Conservation (phyloP, 2,329 filamentous ascomycete genomes). For the Talaromyces pinophilus region DNA sequence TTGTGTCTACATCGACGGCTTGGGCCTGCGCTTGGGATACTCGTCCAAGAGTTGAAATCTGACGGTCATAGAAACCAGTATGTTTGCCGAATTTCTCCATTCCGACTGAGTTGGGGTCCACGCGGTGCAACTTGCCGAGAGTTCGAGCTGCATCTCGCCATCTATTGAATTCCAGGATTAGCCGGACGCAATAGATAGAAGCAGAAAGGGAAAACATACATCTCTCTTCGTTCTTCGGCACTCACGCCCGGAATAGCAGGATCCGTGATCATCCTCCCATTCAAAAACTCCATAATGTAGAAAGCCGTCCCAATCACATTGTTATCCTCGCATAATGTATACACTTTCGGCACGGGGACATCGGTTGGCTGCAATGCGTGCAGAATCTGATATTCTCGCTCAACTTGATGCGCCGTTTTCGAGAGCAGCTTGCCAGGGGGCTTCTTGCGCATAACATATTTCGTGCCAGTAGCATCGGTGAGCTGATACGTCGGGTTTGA, state of each 20-base stretch:
- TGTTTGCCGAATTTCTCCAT: slow-evolving; percentile 72
- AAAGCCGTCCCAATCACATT: slow-evolving; percentile 83
- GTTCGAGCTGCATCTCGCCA: slow-evolving; percentile 84
- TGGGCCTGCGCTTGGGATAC: slow-evolving; percentile 77
- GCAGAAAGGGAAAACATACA: slow-evolving; percentile 51
- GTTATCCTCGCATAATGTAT: slow-evolving; percentile 82
- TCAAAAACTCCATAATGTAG: slow-evolving; percentile 95
- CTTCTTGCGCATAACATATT: slow-evolving; percentile 95
- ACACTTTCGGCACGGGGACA: slow-evolving; percentile 81
- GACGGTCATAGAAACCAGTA: slow-evolving; percentile 78
- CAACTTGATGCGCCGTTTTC: slow-evolving; percentile 92
- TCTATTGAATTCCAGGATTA: slow-evolving; percentile 39
- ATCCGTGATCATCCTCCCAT: slow-evolving; percentile 91
- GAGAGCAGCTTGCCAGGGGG: slow-evolving; percentile 92
- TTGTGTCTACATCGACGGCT: slow-evolving; percentile 74
- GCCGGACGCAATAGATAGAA: neutral
- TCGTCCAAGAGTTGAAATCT: slow-evolving; percentile 77
- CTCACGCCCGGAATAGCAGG: slow-evolving; percentile 73
- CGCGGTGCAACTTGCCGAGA: slow-evolving; percentile 79
- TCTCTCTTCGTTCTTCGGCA: slow-evolving; percentile 67
- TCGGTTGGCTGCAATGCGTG: slow-evolving; percentile 75
- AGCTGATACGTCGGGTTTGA: slow-evolving; percentile 97
- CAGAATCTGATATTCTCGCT: slow-evolving; percentile 91
- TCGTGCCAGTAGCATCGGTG: slow-evolving; percentile 66
- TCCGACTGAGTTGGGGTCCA: slow-evolving; percentile 66